phyloP scores from a whole-genome alignment of 208 protist genomes.

The Naegleria lovaniensis region DNA sequence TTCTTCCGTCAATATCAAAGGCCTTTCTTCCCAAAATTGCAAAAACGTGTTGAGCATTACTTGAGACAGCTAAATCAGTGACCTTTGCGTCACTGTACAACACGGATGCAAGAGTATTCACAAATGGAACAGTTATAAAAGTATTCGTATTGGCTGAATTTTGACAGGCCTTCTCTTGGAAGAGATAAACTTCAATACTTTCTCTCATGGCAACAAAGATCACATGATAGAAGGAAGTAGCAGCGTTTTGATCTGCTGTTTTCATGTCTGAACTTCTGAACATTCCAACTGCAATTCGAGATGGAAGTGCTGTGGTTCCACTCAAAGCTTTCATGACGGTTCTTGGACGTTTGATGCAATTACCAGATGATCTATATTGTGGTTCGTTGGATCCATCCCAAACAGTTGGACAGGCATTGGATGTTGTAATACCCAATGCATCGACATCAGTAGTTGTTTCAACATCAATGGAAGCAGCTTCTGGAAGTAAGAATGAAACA shows the following conservation, averaged over 20 bases:
- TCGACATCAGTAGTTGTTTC: neutral
- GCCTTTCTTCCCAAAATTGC: neutral
- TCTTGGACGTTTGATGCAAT: neutral
- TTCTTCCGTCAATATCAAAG: neutral
- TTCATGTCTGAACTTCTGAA: neutral
- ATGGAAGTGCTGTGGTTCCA: neutral
- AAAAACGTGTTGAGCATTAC: conserved; percentile 12
- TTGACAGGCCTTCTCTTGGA: neutral
- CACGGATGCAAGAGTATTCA: neutral
- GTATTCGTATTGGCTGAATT: neutral
- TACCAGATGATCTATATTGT: neutral
- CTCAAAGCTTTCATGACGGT: neutral
- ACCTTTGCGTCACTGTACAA: neutral
- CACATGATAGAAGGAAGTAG: neutral
- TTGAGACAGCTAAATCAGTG: neutral
- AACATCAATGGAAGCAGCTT: neutral
- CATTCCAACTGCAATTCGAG: neutral
- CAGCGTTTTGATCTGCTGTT: neutral
- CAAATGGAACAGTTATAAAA: neutral
- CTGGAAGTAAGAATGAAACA: neutral
- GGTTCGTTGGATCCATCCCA: neutral
- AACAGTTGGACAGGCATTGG: neutral
- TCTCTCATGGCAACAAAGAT: neutral
- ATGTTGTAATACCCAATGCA: neutral
- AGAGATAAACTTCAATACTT: neutral